Evolutionary conservation across 2,329 filamentous ascomycete species (phyloP).

Genomic region (Pseudocercospora pini-densiflorae): DNA sequence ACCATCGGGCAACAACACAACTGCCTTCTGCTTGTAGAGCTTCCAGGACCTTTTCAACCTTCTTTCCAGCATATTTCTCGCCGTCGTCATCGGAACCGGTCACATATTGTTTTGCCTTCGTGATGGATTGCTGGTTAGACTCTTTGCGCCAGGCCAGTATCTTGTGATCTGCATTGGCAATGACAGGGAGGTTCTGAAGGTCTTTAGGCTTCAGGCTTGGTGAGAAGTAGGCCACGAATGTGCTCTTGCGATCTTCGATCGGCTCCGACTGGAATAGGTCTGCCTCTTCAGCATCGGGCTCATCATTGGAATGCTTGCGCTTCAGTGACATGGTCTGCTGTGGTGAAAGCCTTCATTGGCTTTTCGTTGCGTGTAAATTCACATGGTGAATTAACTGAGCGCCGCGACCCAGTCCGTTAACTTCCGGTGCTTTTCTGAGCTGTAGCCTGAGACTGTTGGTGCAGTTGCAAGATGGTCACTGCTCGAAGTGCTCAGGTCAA

Average conservation of each 20-base stretch:
- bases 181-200: conserved; percentile 51
- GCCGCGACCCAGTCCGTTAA: background rate
- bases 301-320: conserved; percentile 33
- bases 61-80: conserved; percentile 56
- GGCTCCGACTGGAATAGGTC: conserved; percentile 51
- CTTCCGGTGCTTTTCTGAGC: background rate
- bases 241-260: conserved; percentile 57
- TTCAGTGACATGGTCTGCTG: conserved; percentile 34
- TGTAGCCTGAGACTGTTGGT: background rate
- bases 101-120: conserved; percentile 46
- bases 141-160: conserved; percentile 57
- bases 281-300: conserved; percentile 19
- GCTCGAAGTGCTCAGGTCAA: background rate
- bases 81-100: conserved; percentile 58
- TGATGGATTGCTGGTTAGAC: conserved; percentile 53
- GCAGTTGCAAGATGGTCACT: background rate
- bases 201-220: conserved; percentile 46
- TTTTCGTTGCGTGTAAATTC: background rate
- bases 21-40: conserved; percentile 50
- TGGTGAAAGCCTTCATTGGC: background rate
- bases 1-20: conserved; percentile 60
- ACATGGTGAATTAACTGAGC: background rate
- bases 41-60: conserved; percentile 52
- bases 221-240: conserved; percentile 57
- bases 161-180: conserved; percentile 54